A percentile compares a stretch with the other conserved stretches of the same genome.
Conservation (phyloP, 768 basidiomycete genomes). For the Naganishia vishniacii region DNA sequence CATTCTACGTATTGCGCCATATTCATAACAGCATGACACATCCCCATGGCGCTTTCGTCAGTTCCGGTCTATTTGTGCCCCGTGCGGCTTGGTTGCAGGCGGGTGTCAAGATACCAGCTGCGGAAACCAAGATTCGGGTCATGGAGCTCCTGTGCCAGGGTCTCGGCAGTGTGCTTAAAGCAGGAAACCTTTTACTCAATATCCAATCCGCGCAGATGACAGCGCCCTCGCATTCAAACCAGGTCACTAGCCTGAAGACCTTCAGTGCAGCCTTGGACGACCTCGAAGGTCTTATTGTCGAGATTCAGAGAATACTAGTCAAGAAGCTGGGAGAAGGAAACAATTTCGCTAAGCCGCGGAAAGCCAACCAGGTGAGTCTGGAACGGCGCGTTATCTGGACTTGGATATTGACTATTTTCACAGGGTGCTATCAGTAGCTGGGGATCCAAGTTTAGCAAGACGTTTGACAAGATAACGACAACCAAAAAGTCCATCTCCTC, state of each 20-base stretch:
- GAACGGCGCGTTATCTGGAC: background rate
- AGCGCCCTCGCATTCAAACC: background rate
- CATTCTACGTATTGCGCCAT: conserved; percentile 27
- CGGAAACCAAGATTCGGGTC: conserved; percentile 30
- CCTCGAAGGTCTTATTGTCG: conserved; percentile 24
- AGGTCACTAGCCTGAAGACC: background rate
- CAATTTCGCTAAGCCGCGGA: conserved; percentile 22
- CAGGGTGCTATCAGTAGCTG: conserved; percentile 22
- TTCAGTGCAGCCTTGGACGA: conserved; percentile 25
- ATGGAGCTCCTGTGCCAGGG: conserved; percentile 24
- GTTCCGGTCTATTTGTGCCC: conserved; percentile 24
- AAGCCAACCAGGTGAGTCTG: conserved; percentile 21
- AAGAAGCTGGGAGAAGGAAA: conserved; percentile 27
- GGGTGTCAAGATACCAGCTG: conserved; percentile 23
- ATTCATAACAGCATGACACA: conserved; percentile 23
- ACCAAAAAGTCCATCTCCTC: conserved; percentile 26
- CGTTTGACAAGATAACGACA: conserved; percentile 28
- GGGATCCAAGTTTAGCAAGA: conserved; percentile 27
- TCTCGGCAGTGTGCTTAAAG: background rate
- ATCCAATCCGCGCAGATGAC: background rate
- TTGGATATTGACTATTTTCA: background rate
- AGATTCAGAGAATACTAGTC: conserved; percentile 24
- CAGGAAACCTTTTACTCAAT: background rate
- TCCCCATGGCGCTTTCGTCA: conserved; percentile 26
- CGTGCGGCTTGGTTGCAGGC: conserved; percentile 24